Percentiles rank a stretch among this genome's conserved stretches.
Evolutionary conservation across 352 stramenopile species (phyloP).

Genomic region (Globisporangium abappressorium): DNA sequence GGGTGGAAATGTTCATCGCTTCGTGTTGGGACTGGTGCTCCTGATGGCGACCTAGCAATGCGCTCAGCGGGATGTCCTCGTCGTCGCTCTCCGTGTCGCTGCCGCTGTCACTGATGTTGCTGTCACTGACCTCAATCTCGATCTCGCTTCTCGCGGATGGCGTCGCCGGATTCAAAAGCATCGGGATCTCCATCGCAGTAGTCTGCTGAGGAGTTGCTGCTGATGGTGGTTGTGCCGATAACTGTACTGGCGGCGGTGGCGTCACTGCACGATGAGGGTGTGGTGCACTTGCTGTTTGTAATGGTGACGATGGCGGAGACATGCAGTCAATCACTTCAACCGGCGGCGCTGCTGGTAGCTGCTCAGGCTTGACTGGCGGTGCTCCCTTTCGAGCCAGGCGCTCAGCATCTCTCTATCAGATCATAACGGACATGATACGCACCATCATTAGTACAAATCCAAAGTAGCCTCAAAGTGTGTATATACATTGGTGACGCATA

Average conservation of each 20-base stretch:
- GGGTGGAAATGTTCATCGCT: no score
- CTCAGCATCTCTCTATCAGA: constrained; percentile 2
- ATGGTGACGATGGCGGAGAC: background rate
- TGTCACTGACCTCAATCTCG: constrained; percentile 9
- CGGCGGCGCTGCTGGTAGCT: background rate
- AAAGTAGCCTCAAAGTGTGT: background rate
- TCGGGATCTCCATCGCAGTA: background rate
- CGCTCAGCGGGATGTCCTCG: constrained; percentile 6
- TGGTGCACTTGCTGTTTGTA: background rate
- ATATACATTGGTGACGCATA: background rate
- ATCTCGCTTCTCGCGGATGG: background rate
- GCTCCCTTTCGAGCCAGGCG: constrained; percentile 1
- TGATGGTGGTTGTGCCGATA: background rate
- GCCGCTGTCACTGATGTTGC: background rate
- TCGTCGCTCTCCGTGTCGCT: constrained; percentile 11
- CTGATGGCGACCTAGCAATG: background rate
- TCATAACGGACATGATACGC: no score
- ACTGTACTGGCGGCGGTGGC: background rate
- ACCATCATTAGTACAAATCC: background rate
- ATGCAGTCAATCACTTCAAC: constrained; percentile 4
- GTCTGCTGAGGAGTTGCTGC: background rate
- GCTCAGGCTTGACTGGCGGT: background rate
- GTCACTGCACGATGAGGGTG: background rate
- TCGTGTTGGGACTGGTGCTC: background rate
- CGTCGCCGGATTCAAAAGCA: background rate